These are phyloP conservation scores for Coniferiporia weirii DNA, from an alignment of 1,284 basidiomycete species.

Conservation along the genomic window DNA sequence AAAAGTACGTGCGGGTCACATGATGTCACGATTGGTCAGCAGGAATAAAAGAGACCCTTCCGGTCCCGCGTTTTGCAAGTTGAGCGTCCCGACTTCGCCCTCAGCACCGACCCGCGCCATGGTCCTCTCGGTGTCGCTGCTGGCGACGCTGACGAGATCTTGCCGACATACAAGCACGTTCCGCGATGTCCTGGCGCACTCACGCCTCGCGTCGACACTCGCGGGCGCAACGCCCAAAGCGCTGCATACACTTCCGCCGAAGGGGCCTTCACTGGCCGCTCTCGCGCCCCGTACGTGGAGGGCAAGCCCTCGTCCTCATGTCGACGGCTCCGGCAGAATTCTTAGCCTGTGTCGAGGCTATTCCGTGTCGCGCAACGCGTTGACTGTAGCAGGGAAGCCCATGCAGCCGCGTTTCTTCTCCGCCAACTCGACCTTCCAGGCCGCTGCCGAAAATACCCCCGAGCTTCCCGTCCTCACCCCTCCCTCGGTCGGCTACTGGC, in stretches of 20 bases:
- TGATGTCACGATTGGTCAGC: too few species aligned
- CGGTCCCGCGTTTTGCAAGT: background rate
- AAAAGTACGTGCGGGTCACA: too few species aligned
- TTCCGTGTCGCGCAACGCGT: background rate
- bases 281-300: background rate
- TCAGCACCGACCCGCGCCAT: background rate
- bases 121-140: conserved; percentile 3
- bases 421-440: conserved; percentile 26
- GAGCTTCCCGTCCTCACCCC: conserved; percentile 60
- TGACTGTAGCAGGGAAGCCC: conserved; percentile 5
- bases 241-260: background rate
- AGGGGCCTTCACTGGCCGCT: background rate
- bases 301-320: background rate
- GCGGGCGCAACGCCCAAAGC: background rate
- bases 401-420: conserved; percentile 40
- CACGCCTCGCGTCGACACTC: background rate
- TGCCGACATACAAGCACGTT: conserved; percentile 4
- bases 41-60: background rate
- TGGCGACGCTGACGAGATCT: conserved; percentile 5
- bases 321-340: background rate
- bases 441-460: conserved; percentile 21
- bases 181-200: background rate
- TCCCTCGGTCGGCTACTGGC: conserved; percentile 76
- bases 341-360: conserved; percentile 10
- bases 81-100: background rate